phyloP scores from a whole-genome alignment of 768 basidiomycete genomes.

The Amanita inopinata region DNA sequence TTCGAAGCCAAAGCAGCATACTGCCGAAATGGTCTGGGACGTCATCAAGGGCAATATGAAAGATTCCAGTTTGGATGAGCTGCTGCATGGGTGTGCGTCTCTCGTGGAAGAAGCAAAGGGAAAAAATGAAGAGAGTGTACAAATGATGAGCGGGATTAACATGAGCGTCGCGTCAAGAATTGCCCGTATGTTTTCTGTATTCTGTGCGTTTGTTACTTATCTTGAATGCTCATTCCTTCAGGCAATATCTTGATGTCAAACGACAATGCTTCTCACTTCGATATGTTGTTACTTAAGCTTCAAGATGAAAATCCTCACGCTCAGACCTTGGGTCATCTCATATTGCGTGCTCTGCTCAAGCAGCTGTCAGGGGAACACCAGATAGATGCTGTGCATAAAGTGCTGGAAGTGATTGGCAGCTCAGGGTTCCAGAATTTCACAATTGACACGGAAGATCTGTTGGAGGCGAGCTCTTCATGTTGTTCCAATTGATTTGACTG shows the following conservation, averaged over 20 bases:
- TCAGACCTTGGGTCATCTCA: slow-evolving; percentile 48
- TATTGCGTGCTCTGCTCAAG: slow-evolving; percentile 51
- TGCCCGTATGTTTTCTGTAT: slow-evolving; percentile 41
- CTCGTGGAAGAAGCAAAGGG: slow-evolving; percentile 27
- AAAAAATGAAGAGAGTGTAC: slow-evolving; percentile 20
- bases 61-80: slow-evolving; percentile 23
- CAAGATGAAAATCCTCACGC: slow-evolving; percentile 39
- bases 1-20: slow-evolving; percentile 63
- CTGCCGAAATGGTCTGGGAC: slow-evolving; percentile 63
- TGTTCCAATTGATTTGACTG: not conserved
- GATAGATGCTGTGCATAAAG: slow-evolving; percentile 38
- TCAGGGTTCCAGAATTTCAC: slow-evolving; percentile 34
- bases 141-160: slow-evolving; percentile 43
- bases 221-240: slow-evolving; percentile 17
- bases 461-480: slow-evolving; percentile 19
- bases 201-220: too few species aligned
- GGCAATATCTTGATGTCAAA: slow-evolving; percentile 57
- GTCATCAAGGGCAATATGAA: slow-evolving; percentile 31
- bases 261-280: slow-evolving; percentile 31
- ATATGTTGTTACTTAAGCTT: slow-evolving; percentile 42
- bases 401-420: slow-evolving; percentile 38
- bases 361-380: slow-evolving; percentile 50
- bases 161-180: slow-evolving; percentile 46
- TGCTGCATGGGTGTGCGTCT: slow-evolving; percentile 47
- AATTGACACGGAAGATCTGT: slow-evolving; percentile 18